phyloP scores from a whole-genome alignment of 179 eudicot genomes.

The Silene coronaria region DNA sequence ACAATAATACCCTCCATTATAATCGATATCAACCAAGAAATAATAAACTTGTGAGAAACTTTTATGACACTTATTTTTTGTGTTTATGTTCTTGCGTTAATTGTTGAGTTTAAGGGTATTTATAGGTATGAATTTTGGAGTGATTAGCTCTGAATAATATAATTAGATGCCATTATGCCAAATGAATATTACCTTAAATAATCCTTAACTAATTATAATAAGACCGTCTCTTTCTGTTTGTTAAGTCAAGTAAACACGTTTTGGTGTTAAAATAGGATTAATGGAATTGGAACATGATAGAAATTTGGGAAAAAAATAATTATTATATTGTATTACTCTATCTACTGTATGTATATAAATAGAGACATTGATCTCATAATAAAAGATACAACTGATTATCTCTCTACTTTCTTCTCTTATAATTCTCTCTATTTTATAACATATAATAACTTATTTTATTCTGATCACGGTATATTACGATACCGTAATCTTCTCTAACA shows the following conservation, averaged over 20 bases:
- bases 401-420: no score
- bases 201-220: no score
- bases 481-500: no score
- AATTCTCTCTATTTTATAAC: no score
- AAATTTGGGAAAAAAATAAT: no score
- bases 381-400: no score
- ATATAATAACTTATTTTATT: no score
- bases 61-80: neutral
- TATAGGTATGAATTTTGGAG: conserved; percentile 11
- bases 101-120: conserved; percentile 17
- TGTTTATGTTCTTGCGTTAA: neutral
- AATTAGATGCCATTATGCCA: conserved; percentile 23
- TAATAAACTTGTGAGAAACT: neutral
- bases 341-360: no score
- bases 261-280: neutral
- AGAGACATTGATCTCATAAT: no score
- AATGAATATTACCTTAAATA: conserved; percentile 41
- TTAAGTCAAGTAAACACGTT: conserved; percentile 15
- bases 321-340: no score
- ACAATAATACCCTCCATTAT: conserved; percentile 52
- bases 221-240: neutral
- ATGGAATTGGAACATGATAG: no score
- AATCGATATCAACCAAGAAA: neutral
- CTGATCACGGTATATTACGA: no score
- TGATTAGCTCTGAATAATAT: neutral